Conservation (phyloP, 495 filamentous ascomycete species). For the Lepraria neglecta region DNA sequence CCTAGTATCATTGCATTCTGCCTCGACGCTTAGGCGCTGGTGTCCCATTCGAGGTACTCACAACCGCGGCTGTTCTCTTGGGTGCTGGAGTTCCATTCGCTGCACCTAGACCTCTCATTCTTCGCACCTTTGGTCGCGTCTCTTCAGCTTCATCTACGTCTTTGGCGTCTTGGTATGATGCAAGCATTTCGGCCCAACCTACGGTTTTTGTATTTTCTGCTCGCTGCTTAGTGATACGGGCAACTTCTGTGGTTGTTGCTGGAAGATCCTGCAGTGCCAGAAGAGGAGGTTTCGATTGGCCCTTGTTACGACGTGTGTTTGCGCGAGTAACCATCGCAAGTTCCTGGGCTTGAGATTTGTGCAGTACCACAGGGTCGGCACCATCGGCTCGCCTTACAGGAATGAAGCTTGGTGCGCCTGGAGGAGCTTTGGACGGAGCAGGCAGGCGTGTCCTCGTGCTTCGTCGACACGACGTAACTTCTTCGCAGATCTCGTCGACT, state of each 20-base stretch:
- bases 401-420: conserved; percentile 43
- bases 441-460: conserved; percentile 39
- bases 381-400: conserved; percentile 52
- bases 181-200: conserved; percentile 27
- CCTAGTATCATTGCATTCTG: conserved; percentile 5
- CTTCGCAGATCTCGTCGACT: conserved; percentile 24
- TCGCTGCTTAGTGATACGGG: neutral
- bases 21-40: conserved; percentile 26
- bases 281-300: conserved; percentile 45
- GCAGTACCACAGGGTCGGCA: conserved; percentile 49
- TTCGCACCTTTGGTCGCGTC: conserved; percentile 23
- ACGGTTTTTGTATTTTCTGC: conserved; percentile 21
- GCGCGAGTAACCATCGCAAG: conserved; percentile 46
- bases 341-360: conserved; percentile 53
- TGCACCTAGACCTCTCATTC: conserved; percentile 22
- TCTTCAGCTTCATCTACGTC: conserved; percentile 23
- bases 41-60: conserved; percentile 23
- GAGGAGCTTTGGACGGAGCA: conserved; percentile 28
- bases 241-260: conserved; percentile 14
- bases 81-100: conserved; percentile 24
- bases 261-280: conserved; percentile 41
- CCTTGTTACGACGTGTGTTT: conserved; percentile 55
- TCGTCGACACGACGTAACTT: conserved; percentile 33
- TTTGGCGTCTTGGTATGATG: conserved; percentile 26
- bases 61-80: conserved; percentile 23